Percentiles rank a stretch among this genome's conserved stretches.
These are phyloP conservation scores for Pseudocercospora pini-densiflorae DNA, from an alignment of 2,329 filamentous ascomycete species.

Conservation along the genomic window DNA sequence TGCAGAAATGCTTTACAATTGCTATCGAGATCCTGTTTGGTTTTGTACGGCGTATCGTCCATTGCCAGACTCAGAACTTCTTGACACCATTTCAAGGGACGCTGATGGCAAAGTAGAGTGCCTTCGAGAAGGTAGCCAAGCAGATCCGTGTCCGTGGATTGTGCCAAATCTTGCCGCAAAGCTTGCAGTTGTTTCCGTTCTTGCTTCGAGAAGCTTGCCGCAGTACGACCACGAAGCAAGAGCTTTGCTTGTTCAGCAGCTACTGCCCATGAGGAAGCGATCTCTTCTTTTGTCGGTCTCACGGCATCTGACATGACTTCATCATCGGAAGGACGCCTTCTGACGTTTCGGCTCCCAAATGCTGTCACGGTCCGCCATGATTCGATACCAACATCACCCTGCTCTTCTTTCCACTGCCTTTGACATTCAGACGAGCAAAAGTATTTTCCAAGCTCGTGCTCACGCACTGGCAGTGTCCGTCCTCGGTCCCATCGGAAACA, in stretches of 20 bases:
- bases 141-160: constrained; percentile 41
- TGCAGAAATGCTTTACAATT: constrained; percentile 50
- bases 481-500: constrained; percentile 54
- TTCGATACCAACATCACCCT: constrained; percentile 36
- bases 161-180: constrained; percentile 18
- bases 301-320: constrained; percentile 16
- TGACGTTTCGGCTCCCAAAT: constrained; percentile 29
- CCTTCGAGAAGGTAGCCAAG: constrained; percentile 50
- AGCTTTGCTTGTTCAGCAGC: constrained; percentile 25
- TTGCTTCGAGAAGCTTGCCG: constrained; percentile 11
- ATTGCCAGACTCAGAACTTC: constrained; percentile 45
- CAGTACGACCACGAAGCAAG: constrained; percentile 13
- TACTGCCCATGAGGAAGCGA: constrained; percentile 29
- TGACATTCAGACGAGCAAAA: constrained; percentile 49
- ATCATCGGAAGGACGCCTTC: constrained; percentile 13
- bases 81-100: constrained; percentile 38
- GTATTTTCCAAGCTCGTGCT: constrained; percentile 45
- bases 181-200: constrained; percentile 21
- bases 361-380: constrained; percentile 36
- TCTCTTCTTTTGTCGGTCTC: constrained; percentile 27
- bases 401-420: constrained; percentile 39
- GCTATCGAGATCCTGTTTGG: constrained; percentile 43
- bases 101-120: constrained; percentile 40
- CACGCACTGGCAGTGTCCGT: constrained; percentile 45
- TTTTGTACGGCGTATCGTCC: constrained; percentile 49